Evolutionary conservation across 2,329 filamentous ascomycete genomes (phyloP).

Genomic region (Venturia nashicola): DNA sequence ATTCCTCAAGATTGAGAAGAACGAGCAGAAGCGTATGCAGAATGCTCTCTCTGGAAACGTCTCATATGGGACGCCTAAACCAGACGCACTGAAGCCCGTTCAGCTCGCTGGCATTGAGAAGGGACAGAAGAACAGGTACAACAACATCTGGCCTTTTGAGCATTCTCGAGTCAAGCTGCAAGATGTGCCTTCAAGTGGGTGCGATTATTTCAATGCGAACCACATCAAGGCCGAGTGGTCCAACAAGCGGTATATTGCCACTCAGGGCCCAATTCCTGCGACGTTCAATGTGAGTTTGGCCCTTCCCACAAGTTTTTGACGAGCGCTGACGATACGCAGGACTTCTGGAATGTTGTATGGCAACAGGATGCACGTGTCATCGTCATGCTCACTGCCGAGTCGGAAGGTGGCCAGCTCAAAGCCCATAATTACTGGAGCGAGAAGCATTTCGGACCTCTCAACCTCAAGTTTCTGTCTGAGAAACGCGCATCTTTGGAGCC

Average conservation of each 20-base stretch:
- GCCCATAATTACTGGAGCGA: slow-evolving; percentile 89
- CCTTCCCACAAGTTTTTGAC: background rate
- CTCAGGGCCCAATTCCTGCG: slow-evolving; percentile 81
- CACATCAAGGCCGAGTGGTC: slow-evolving; percentile 68
- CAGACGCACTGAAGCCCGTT: slow-evolving; percentile 36
- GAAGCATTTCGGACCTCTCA: slow-evolving; percentile 64
- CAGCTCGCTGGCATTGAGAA: slow-evolving; percentile 89
- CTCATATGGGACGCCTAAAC: slow-evolving; percentile 36
- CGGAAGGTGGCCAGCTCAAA: slow-evolving; percentile 86
- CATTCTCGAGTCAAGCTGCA: slow-evolving; percentile 77
- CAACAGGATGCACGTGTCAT: slow-evolving; percentile 91
- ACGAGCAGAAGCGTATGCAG: slow-evolving; percentile 86
- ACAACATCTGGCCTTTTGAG: slow-evolving; percentile 94
- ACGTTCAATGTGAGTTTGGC: slow-evolving; percentile 65
- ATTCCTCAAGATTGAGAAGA: slow-evolving; percentile 73
- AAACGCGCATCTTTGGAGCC: slow-evolving; percentile 66
- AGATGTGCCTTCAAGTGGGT: slow-evolving; percentile 51
- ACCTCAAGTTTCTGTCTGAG: slow-evolving; percentile 67
- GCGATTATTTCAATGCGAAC: slow-evolving; percentile 95
- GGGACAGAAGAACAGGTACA: slow-evolving; percentile 90
- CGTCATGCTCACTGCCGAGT: slow-evolving; percentile 91
- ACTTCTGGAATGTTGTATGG: slow-evolving; percentile 98
- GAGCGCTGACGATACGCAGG: slow-evolving; percentile 36
- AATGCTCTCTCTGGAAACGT: slow-evolving; percentile 56
- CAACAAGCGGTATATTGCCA: slow-evolving; percentile 89